These are phyloP conservation scores for Corynespora cassiicola DNA, from an alignment of 2,329 filamentous ascomycete genomes.

Conservation along the genomic window DNA sequence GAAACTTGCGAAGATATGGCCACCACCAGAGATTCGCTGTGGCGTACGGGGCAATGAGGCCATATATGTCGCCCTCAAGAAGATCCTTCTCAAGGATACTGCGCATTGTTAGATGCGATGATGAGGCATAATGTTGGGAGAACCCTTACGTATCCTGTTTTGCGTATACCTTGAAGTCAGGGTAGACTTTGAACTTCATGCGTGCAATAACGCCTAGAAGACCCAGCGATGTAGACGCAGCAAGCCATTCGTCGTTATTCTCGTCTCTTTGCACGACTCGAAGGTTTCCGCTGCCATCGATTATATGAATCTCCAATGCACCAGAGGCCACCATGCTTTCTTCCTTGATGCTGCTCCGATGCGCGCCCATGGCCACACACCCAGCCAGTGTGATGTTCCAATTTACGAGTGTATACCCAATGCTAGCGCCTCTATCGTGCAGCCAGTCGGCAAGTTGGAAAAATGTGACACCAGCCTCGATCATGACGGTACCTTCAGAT, in stretches of 20 bases:
- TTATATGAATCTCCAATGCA: slow-evolving; percentile 56
- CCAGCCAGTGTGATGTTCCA: slow-evolving; percentile 62
- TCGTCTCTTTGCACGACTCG: slow-evolving; percentile 52
- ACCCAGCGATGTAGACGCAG: slow-evolving; percentile 59
- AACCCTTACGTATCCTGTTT: slow-evolving; percentile 55
- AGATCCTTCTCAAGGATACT: slow-evolving; percentile 53
- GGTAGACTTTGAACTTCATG: slow-evolving; percentile 58
- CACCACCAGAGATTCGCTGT: slow-evolving; percentile 64
- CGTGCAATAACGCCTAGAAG: slow-evolving; percentile 57
- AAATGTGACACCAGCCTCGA: slow-evolving; percentile 61
- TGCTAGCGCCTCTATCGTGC: slow-evolving; percentile 53
- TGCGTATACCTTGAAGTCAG: slow-evolving; percentile 60
- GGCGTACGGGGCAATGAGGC: slow-evolving; percentile 57
- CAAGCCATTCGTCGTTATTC: slow-evolving; percentile 57
- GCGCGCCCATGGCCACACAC: slow-evolving; percentile 60
- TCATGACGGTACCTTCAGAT: slow-evolving; percentile 53
- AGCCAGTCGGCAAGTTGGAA: slow-evolving; percentile 56
- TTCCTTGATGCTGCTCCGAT: slow-evolving; percentile 56
- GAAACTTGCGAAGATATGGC: slow-evolving; percentile 59
- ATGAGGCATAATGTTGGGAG: not conserved
- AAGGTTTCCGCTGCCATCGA: slow-evolving; percentile 56
- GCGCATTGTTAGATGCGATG: not conserved
- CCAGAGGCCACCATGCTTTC: slow-evolving; percentile 59
- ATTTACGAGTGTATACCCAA: slow-evolving; percentile 60
- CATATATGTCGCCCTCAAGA: slow-evolving; percentile 58